These are phyloP conservation scores for Vitis rupestris DNA, from an alignment of 164 flowering plant species.

Conservation along the genomic window DNA sequence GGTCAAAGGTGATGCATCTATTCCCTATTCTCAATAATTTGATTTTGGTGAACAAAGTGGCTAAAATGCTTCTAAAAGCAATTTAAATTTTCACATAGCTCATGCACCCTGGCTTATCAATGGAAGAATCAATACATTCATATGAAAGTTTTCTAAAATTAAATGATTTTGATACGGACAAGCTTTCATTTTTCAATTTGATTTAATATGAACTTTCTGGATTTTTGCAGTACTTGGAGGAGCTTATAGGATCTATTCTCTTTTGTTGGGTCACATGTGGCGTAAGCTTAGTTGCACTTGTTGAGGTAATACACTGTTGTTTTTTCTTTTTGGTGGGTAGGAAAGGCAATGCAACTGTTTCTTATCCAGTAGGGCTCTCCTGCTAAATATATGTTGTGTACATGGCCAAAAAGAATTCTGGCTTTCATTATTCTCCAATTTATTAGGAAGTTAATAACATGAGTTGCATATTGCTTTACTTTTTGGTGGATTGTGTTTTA, in stretches of 20 bases:
- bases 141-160: not conserved
- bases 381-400: not conserved
- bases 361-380: not conserved
- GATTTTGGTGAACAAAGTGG: not conserved
- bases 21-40: not conserved
- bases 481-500: too few relatives aligned
- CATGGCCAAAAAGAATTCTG: not conserved
- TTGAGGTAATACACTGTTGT: conserved; percentile 58
- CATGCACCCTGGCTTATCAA: too few relatives aligned
- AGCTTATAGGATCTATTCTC: conserved; percentile 71
- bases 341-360: not conserved
- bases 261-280: conserved; percentile 84
- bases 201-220: conserved; percentile 1
- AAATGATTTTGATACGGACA: not conserved
- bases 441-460: too few relatives aligned
- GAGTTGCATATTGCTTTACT: too few relatives aligned
- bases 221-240: conserved; percentile 76
- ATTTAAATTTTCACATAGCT: not conserved
- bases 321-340: not conserved
- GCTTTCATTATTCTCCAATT: not conserved
- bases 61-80: not conserved
- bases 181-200: not conserved
- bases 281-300: conserved; percentile 71
- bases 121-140: too few relatives aligned
- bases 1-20: conserved; percentile 56